These are phyloP conservation scores for Apocynum venetum DNA, from an alignment of 257 asterid species.

Conservation along the genomic window DNA sequence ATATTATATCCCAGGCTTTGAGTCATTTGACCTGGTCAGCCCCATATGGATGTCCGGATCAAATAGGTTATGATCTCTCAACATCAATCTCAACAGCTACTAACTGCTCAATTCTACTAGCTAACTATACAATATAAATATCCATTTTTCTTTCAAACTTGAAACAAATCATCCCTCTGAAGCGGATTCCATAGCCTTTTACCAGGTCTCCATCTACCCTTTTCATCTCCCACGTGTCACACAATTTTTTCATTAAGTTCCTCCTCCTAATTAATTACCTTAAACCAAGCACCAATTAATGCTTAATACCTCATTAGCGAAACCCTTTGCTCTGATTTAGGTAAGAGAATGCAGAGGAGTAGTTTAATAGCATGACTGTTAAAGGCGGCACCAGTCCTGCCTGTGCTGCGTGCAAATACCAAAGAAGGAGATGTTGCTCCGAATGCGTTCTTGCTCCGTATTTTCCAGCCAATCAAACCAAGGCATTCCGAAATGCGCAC, in stretches of 20 bases:
- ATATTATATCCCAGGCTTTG: neutral
- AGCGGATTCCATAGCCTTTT: constrained; percentile 15
- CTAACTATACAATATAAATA: neutral
- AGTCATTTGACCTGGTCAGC: neutral
- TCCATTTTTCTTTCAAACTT: neutral
- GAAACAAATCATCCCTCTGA: constrained; percentile 17
- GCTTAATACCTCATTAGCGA: too few species aligned
- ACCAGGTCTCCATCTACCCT: constrained; percentile 14
- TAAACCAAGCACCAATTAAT: too few species aligned
- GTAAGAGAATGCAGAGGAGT: neutral
- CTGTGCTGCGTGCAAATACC: constrained; percentile 80
- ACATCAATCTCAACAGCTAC: constrained; percentile 13
- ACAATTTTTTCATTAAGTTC: too few species aligned
- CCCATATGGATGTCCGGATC: neutral
- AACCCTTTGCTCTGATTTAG: neutral
- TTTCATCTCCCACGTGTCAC: too few species aligned
- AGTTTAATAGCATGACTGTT: constrained; percentile 27
- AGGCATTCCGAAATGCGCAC: constrained; percentile 56
- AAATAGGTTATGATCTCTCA: constrained; percentile 6
- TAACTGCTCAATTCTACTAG: too few species aligned
- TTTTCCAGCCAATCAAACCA: constrained; percentile 54
- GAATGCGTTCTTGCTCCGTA: constrained; percentile 55
- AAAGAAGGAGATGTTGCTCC: constrained; percentile 49
- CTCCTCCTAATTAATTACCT: too few species aligned
- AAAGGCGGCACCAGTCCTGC: constrained; percentile 56